Evolutionary conservation across 1,284 basidiomycete species (phyloP), one percentile per base, ranked within the genome.

Genomic region (Microbotryum silenes-acaulis): DNA sequence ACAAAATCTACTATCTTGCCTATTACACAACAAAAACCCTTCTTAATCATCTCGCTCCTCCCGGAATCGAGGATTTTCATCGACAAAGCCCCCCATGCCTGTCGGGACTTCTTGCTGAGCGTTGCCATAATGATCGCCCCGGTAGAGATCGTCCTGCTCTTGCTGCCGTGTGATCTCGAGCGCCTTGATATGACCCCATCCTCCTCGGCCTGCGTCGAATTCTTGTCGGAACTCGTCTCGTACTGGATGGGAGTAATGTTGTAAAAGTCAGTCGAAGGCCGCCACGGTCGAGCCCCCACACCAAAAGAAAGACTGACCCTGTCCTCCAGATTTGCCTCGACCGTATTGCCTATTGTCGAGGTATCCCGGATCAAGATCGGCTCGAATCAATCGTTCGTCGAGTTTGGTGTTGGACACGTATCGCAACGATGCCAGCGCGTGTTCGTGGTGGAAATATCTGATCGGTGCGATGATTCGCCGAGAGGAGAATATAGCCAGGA

Each of bases 381-480:
- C 97, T 53, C 96, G 88, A 68, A 99, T 96, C 69, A 99, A 89
- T 31, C 96, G 87, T 76, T 99, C 96, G 77, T 99, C 96, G n/a
- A 99, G 84, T 78, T 98, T 98, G 42, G 94, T 96, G 18, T 94
- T 94, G 55, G 88, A 91, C 65, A 98, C 85, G 76, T 97, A 94
- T 52, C 89, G 85, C 82, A 98, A 85, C 69, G 88, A 88, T 51
- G 91, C 89, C 31, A 97, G 81, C 20, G 96, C 96, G 76, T 98
- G 94, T 7, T 85, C 81, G 73, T 97, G 92, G 10, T 90, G 91
- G 76, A 97, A 98, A 76, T 91, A 99, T 75, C 75, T 77, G 63
- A 1, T 23, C 37, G 33, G 53, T 42, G 42, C 29, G 52, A 20
- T 23, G 23, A 21, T 27, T 14, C 21, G 18, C n/a, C 57, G 14